Base-by-base conservation (phyloP, 2,329 filamentous ascomycete genomes). In the Fusarium sp. region DNA sequence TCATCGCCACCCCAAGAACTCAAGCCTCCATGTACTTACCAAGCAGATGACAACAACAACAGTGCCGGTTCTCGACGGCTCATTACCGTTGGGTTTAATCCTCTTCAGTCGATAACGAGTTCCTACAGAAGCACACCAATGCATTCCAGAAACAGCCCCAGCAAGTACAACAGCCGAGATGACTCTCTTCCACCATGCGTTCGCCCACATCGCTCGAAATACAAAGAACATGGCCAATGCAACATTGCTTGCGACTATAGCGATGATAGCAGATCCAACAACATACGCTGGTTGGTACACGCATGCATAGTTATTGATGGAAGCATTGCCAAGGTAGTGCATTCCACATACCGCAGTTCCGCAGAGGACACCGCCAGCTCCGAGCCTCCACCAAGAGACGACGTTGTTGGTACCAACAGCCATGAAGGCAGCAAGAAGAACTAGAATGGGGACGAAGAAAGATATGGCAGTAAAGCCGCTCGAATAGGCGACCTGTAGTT, bases 251-350 rank as follows among this genome's bases (percentile, higher is more conserved):
- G 92, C 91, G 11, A 88, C 84, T 6, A 93, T 85, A 7, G 93
- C 91, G 66, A 97, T 93, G 44, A 91, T 77, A 21, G 88, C 88
- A 8, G 93, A 88, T 4, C 90, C 92, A 4, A 91, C 80, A 18
- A 97, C 85, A 74, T 89, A 88, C 23, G 80, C 80, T 16, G 81
- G 75, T 6, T 80, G 78, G 71, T 94, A 94, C 13, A 83, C 80
- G 71, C 92, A 90, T 6, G 77, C 79, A 75, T 96, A 97, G 77
- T 97, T 95, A 28, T 85, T 84, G 65, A 95, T 93, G 33, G 93
- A 93, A 31, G 91, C 87, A 76, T 97, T 94, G n/a, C 93, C 93
- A 20, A 95, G 83, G 74, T 96, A 97, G 77, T 97, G 92, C 93
- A 97, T 96, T 31, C 91, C 92, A 63, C 91, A 93, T 49, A 96